Evolutionary conservation across 2,329 filamentous ascomycete species (phyloP), one percentile per base, ranked within the genome.

Genomic region (Calonectria leucothoes): DNA sequence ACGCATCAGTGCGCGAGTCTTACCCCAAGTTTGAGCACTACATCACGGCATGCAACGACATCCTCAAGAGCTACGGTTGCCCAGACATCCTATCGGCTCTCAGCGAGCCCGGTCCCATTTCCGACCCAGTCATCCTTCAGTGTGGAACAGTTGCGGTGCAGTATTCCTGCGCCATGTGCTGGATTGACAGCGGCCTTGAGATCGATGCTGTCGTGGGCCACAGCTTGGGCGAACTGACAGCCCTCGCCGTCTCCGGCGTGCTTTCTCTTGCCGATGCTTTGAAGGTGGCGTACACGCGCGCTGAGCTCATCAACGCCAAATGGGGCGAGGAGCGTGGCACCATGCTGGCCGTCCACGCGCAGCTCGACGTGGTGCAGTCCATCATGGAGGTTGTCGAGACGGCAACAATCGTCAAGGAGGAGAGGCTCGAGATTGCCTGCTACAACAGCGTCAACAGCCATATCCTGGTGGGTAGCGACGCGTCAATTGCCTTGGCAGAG

Each of bases 151-250:
- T 80, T 15, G 67, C 75, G 1, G 69, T 74, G 29, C 77, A 80
- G 49, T 78, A 78, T 42, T 76, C 78, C 4, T 73, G 68, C 39
- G 78, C 78, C 0, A 69, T 48, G 31, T 71, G 67, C 29, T 80
- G 78, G 78, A 71, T 80, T 3, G 75, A 79, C n/a, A 59, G 69
- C 14, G 78, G 78, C 1, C 48, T 79, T 2, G 6, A 66, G 15
- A 72, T 76, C 3, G 57, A 69, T 31, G 69, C 64, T 25, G 51
- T 77, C 5, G 67, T 77, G 11, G 85, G 85, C 0, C 85, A 87
- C 70, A 85, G 83, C 66, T 82, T 87, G 51, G 85, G 85, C 7
- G 78, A 87, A 68, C 70, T 86, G 1, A 83, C 84, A 0, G 85
- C 84, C 1, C 72, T 86, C 2, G 80, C 78, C 17, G 75, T 86